Evolutionary conservation across 2,329 filamentous ascomycete genomes (phyloP).

Genomic region (Nemania serpens): DNA sequence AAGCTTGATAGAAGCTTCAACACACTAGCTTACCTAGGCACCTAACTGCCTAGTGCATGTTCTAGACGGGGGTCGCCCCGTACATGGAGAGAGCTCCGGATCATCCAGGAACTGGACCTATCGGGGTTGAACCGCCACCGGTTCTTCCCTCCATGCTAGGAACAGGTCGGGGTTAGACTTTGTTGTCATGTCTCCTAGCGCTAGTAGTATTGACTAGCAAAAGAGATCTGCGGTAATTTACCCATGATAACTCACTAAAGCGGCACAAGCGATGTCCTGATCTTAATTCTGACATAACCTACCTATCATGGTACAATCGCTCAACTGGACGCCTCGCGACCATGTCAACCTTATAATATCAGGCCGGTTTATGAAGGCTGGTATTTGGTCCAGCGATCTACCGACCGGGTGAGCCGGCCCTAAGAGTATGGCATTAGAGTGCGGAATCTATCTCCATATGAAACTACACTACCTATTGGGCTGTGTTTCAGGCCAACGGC

Average conservation of each 20-base stretch:
- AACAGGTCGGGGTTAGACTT: conserved; percentile 4
- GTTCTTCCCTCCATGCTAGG: conserved; percentile 13
- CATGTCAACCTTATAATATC: neutral
- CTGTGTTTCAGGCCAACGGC: conserved; percentile 22
- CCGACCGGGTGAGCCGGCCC: neutral
- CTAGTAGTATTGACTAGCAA: too few species aligned
- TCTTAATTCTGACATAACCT: neutral
- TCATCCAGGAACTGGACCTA: conserved; percentile 20
- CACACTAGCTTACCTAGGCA: too few species aligned
- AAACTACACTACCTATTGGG: conserved; percentile 20
- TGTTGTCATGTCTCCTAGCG: neutral
- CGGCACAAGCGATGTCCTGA: neutral
- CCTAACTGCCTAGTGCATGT: neutral
- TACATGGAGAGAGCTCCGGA: neutral
- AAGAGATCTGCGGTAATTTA: conserved; percentile 10
- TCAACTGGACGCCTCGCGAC: neutral
- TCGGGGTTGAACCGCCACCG: conserved; percentile 21
- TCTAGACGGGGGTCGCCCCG: conserved; percentile 10
- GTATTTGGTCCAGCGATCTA: conserved; percentile 11
- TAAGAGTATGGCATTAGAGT: neutral
- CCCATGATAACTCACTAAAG: too few species aligned
- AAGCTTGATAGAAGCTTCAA: conserved; percentile 18
- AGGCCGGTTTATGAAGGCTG: neutral
- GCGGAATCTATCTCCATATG: conserved; percentile 8
- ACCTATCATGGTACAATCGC: neutral